Conservation (phyloP, 148 eudicot genomes). For the Chenopodium quinoa region DNA sequence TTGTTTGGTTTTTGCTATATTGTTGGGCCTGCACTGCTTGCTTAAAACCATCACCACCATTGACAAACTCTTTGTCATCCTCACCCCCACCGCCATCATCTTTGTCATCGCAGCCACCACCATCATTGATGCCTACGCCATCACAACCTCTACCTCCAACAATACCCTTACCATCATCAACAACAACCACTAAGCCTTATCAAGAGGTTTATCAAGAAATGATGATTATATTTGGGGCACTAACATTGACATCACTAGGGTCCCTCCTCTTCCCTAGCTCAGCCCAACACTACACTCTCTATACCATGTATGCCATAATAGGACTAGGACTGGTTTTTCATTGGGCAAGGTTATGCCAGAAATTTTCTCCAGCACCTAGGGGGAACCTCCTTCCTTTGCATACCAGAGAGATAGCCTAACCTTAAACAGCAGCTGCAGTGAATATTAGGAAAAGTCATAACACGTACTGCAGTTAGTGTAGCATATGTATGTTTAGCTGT, state of each 20-base stretch:
- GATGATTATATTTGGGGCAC: neutral
- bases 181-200: neutral
- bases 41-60: neutral
- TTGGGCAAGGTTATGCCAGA: too few species aligned
- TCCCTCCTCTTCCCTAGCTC: neutral
- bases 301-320: neutral
- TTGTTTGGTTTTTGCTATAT: neutral
- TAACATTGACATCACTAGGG: slow-evolving; percentile 1
- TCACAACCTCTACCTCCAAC: neutral
- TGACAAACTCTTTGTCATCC: neutral
- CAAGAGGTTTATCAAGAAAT: neutral
- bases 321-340: too few species aligned
- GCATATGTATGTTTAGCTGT: too few species aligned
- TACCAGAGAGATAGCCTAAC: too few species aligned
- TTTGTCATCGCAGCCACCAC: neutral
- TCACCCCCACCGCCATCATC: neutral
- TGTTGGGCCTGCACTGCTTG: neutral
- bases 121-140: neutral
- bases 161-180: neutral
- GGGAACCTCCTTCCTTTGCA: too few species aligned
- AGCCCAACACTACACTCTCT: neutral
- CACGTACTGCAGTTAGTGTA: too few species aligned
- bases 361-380: too few species aligned
- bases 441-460: too few species aligned
- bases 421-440: too few species aligned